phyloP scores from a whole-genome alignment of 2,329 filamentous ascomycete genomes.

The Hymenoscyphus fructigenus region DNA sequence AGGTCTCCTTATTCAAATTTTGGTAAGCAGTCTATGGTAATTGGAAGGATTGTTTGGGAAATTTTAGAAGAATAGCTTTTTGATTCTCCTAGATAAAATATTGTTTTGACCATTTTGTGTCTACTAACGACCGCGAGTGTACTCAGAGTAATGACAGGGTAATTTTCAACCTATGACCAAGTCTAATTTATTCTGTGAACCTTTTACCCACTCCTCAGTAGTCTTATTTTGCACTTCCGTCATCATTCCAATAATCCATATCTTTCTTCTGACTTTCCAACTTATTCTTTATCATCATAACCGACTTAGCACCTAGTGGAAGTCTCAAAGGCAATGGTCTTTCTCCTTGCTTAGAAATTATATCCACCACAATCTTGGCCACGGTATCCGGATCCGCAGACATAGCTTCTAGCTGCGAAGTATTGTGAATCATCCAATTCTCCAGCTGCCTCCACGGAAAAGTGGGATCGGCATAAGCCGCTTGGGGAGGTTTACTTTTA shows the following conservation, averaged over 20 bases:
- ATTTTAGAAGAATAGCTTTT: too few species aligned
- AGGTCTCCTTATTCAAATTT: too few species aligned
- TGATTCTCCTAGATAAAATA: too few species aligned
- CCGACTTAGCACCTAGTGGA: background rate
- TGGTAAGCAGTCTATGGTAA: too few species aligned
- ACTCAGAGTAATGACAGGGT: too few species aligned
- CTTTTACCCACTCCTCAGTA: background rate
- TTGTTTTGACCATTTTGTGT: too few species aligned
- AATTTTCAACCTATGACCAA: too few species aligned
- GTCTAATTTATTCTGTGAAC: background rate
- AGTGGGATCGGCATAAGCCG: conserved; percentile 12
- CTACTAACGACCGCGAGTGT: too few species aligned
- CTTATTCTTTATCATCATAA: background rate
- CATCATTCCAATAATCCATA: conserved; percentile 7
- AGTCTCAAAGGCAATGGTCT: conserved; percentile 7
- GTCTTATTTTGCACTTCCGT: background rate
- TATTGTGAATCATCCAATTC: background rate
- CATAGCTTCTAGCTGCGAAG: background rate
- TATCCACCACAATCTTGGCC: conserved; percentile 1
- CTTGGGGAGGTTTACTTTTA: conserved; percentile 36
- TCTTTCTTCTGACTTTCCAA: background rate
- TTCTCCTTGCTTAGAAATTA: background rate
- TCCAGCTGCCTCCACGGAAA: conserved; percentile 6
- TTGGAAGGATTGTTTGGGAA: too few species aligned
- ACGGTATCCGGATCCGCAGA: background rate